These are phyloP conservation scores for Piper betle DNA, from an alignment of 164 flowering plant species.

Conservation along the genomic window DNA sequence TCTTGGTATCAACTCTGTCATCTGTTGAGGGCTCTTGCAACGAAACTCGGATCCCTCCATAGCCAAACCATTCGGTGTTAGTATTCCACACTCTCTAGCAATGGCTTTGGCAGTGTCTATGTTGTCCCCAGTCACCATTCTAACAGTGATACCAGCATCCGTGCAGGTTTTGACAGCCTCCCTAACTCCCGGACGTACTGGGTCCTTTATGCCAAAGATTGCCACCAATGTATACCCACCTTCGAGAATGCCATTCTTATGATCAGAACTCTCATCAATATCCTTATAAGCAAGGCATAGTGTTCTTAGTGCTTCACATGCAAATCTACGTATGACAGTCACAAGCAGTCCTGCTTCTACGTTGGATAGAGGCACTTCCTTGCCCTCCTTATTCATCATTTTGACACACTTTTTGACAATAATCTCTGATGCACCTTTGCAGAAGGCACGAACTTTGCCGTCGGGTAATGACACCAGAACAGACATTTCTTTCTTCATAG, in stretches of 20 bases:
- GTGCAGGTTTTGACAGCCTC: constrained; percentile 34
- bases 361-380: constrained; percentile 17
- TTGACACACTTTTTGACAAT: constrained; percentile 31
- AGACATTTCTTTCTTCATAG: too few species aligned
- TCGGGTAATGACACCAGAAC: constrained; percentile 15
- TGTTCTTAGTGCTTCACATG: constrained; percentile 39
- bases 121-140: constrained; percentile 51
- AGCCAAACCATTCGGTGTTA: constrained; percentile 31
- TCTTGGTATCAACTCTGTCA: constrained; percentile 21
- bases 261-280: constrained; percentile 9
- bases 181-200: constrained; percentile 39
- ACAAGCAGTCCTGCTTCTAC: constrained; percentile 4
- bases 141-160: constrained; percentile 36
- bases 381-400: constrained; percentile 19
- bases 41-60: constrained; percentile 39
- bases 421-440: constrained; percentile 89
- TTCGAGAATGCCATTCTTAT: constrained; percentile 18
- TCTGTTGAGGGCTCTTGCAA: constrained; percentile 15
- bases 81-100: constrained; percentile 46
- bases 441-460: constrained; percentile 42
- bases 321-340: constrained; percentile 29
- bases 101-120: constrained; percentile 44
- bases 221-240: constrained; percentile 36
- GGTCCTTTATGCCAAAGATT: constrained; percentile 46
- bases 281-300: constrained; percentile 12